Evolutionary conservation across 169 alveolate genomes (phyloP).

Genomic region (Ichthyophthirius multifiliis): DNA sequence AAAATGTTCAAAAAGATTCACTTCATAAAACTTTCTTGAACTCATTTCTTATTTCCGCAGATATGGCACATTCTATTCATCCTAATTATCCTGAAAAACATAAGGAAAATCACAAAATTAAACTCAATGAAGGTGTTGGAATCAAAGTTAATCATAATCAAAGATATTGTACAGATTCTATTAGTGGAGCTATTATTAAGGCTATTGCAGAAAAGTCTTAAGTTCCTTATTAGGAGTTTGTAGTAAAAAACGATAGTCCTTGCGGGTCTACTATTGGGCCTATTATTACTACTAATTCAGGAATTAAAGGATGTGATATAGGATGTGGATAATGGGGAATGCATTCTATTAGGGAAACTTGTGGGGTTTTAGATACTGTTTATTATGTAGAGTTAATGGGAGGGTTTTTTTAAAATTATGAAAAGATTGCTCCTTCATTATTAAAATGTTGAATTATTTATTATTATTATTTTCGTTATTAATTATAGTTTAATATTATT

Average conservation of each 20-base stretch:
- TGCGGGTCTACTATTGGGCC: slow-evolving; percentile 98
- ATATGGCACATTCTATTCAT: slow-evolving; percentile 97
- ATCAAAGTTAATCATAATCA: slow-evolving; percentile 89
- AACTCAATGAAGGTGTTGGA: slow-evolving; percentile 92
- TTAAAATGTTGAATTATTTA: slow-evolving; percentile 14
- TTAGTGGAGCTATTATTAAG: slow-evolving; percentile 81
- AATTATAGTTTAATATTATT: too few species aligned
- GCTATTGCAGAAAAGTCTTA: slow-evolving; percentile 73
- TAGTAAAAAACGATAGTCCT: slow-evolving; percentile 92
- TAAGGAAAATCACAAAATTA: slow-evolving; percentile 85
- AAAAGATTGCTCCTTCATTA: slow-evolving; percentile 27
- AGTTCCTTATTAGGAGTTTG: slow-evolving; percentile 90
- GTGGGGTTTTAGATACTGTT: slow-evolving; percentile 78
- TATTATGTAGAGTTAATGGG: slow-evolving; percentile 65
- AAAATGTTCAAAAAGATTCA: slow-evolving; percentile 35
- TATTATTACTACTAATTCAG: slow-evolving; percentile 87
- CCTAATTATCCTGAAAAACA: slow-evolving; percentile 96
- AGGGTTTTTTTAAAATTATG: slow-evolving; percentile 61
- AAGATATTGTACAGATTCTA: slow-evolving; percentile 91
- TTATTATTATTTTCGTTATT: slow-evolving; percentile 10
- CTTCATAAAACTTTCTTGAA: slow-evolving; percentile 47
- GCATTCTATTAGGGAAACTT: slow-evolving; percentile 95
- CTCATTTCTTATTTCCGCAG: slow-evolving; percentile 86
- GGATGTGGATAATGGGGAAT: slow-evolving; percentile 96
- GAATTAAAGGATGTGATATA: slow-evolving; percentile 89